Evolutionary conservation across 345 rosid genomes (phyloP).

Genomic region (Sisymbrium irio): DNA sequence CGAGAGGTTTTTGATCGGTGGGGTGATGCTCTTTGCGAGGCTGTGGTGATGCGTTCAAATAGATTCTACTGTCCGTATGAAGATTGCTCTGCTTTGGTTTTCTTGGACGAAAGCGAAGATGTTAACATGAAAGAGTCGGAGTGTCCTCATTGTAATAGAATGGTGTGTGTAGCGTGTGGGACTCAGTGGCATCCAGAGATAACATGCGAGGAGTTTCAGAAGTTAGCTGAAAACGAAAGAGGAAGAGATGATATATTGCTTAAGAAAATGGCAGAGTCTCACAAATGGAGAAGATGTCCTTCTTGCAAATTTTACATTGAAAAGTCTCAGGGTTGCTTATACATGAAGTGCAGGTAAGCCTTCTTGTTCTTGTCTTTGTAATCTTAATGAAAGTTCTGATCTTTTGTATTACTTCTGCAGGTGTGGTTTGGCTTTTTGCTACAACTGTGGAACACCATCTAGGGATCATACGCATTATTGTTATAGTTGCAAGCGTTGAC

Average conservation of each 20-base stretch:
- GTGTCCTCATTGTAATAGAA: conserved; percentile 48
- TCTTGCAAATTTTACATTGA: conserved; percentile 46
- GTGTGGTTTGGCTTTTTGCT: conserved; percentile 51
- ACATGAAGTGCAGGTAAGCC: conserved; percentile 52
- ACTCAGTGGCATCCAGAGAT: conserved; percentile 56
- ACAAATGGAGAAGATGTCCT: conserved; percentile 50
- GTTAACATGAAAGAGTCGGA: conserved; percentile 29
- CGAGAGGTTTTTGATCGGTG: conserved; percentile 25
- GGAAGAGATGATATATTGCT: conserved; percentile 44
- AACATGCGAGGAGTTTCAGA: conserved; percentile 41
- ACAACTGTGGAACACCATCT: conserved; percentile 33
- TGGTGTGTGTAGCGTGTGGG: conserved; percentile 48
- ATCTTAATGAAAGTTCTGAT: background rate
- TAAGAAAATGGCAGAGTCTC: conserved; percentile 44
- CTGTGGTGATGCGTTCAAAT: conserved; percentile 30
- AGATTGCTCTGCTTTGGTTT: conserved; percentile 45
- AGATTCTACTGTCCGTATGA: conserved; percentile 46
- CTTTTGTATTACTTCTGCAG: conserved; percentile 15
- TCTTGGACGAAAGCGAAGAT: conserved; percentile 33
- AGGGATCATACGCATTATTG: conserved; percentile 11
- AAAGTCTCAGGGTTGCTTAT: conserved; percentile 39
- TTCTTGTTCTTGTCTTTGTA: background rate
- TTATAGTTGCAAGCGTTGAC: conserved; percentile 14
- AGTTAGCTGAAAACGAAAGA: conserved; percentile 40
- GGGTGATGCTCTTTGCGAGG: conserved; percentile 47